Base-by-base conservation (phyloP, 2,329 filamentous ascomycete species). In the Aspergillus sergii region DNA sequence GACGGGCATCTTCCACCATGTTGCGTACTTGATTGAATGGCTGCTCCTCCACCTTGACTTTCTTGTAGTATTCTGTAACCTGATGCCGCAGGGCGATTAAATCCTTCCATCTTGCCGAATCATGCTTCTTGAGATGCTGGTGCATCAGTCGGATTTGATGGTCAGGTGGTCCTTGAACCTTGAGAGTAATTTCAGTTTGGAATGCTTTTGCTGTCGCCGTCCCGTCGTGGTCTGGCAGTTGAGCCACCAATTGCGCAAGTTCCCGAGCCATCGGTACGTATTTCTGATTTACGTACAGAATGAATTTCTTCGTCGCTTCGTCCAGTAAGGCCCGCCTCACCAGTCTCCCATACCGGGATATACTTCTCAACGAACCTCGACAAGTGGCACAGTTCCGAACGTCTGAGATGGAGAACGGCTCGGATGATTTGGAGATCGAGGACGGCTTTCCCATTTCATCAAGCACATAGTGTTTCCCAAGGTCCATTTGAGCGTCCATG, bases 371-470 rank as follows among this genome's bases (percentile, higher is more conserved):
- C 74, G 57, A 10, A 75, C 74, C 0, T 68, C 87, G 84, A 68
- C 89, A 92, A 1, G 74, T 80, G 0, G 88, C 85, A 68, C 89
- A 91, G 1, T 73, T 78, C 64, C 83, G 85, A 43, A 86, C 73
- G 36, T 81, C 78, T 1, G 81, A 72, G 32, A 79, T 78, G 0
- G 84, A 85, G 60, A 89, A 85, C 0, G 85, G 83, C 23, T 78
- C 72, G 0, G 83, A 74, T 3, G 71, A 71, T 1, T 61, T 60
- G 4, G 68, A 63, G 51, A 76, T 68, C 7, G 62, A 64, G 19
- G 66, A 64, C 2, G 77, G 73, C 4, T 64, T 67, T 3, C 66
- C 73, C 4, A 67, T 60, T 4, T 62, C 65, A 53, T 76, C 68
- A 14, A 76, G 12, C 6, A 51, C 36, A 46, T 78, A 79, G 55